A percentile compares a stretch with the other conserved stretches of the same genome.
Conservation (phyloP, 176 grass and related monocot genomes). For the Ensete ventricosum region DNA sequence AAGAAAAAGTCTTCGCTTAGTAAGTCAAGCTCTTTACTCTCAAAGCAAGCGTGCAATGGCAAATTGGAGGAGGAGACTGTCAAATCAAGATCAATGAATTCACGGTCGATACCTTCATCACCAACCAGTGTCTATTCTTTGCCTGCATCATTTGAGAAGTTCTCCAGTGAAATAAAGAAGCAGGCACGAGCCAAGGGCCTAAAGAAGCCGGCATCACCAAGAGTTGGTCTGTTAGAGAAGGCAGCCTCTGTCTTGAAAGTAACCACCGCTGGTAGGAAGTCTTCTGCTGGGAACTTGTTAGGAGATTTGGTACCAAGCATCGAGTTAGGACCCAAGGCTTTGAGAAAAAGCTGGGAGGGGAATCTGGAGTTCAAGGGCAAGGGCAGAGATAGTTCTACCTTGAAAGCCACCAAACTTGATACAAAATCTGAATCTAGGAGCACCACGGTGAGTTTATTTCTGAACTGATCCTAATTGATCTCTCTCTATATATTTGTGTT, state of each 20-base stretch:
- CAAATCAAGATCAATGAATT: slow-evolving; percentile 25
- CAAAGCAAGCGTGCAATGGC: slow-evolving; percentile 38
- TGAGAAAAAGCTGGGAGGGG: slow-evolving; percentile 40
- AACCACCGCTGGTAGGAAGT: slow-evolving; percentile 54
- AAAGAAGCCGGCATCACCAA: slow-evolving; percentile 43
- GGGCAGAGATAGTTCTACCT: slow-evolving; percentile 7
- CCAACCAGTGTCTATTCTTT: slow-evolving; percentile 83
- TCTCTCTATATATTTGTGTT: neutral
- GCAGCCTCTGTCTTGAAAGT: slow-evolving; percentile 63
- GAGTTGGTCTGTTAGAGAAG: slow-evolving; percentile 41
- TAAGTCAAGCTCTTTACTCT: slow-evolving; percentile 36
- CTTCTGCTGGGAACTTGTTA: slow-evolving; percentile 30
- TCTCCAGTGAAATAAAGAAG: slow-evolving; percentile 68
- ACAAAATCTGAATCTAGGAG: slow-evolving; percentile 4
- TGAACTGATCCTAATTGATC: neutral
- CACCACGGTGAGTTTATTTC: slow-evolving; percentile 11
- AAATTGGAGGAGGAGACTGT: slow-evolving; percentile 35
- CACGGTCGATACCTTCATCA: slow-evolving; percentile 57
- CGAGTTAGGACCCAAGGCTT: slow-evolving; percentile 25
- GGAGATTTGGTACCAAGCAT: slow-evolving; percentile 39
- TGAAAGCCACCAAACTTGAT: slow-evolving; percentile 2
- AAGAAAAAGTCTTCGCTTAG: slow-evolving; percentile 38
- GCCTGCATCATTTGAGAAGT: slow-evolving; percentile 62
- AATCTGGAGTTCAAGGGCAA: slow-evolving; percentile 14
- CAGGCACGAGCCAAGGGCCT: slow-evolving; percentile 43